Conservation (phyloP, 2,329 filamentous ascomycete genomes). For the Diplodia seriata region DNA sequence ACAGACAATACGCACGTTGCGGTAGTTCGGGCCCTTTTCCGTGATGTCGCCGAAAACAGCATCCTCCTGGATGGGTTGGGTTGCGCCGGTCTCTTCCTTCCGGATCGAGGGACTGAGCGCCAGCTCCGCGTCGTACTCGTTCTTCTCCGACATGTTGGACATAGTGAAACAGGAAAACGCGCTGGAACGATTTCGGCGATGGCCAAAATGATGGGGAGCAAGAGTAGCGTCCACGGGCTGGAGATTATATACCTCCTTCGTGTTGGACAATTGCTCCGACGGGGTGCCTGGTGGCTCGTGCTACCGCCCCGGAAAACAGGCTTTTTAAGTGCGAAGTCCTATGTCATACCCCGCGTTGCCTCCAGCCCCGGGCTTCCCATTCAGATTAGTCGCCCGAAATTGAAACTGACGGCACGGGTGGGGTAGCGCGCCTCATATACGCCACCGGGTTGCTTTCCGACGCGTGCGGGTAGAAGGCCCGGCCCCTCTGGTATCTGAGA, state of each 20-base stretch:
- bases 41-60: slow-evolving; percentile 19
- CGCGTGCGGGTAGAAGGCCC: neutral
- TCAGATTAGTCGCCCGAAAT: neutral
- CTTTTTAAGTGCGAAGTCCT: neutral
- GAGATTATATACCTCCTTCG: neutral
- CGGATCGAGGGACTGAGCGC: neutral
- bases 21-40: slow-evolving; percentile 11
- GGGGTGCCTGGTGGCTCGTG: neutral
- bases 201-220: neutral
- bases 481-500: neutral
- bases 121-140: slow-evolving; percentile 1
- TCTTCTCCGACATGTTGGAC: neutral
- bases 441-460: neutral
- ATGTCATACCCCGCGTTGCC: slow-evolving; percentile 4
- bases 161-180: neutral
- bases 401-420: neutral
- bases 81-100: neutral
- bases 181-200: neutral
- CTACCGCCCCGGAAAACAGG: neutral
- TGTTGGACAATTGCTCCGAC: neutral
- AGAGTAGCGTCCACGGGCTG: neutral
- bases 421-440: slow-evolving; percentile 6
- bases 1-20: neutral
- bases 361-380: neutral
- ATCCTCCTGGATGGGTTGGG: slow-evolving; percentile 3